Percentiles rank a stretch among this genome's conserved stretches.
Evolutionary conservation across 179 eudicot species (phyloP).

Genomic region (Beta macrorhiza): DNA sequence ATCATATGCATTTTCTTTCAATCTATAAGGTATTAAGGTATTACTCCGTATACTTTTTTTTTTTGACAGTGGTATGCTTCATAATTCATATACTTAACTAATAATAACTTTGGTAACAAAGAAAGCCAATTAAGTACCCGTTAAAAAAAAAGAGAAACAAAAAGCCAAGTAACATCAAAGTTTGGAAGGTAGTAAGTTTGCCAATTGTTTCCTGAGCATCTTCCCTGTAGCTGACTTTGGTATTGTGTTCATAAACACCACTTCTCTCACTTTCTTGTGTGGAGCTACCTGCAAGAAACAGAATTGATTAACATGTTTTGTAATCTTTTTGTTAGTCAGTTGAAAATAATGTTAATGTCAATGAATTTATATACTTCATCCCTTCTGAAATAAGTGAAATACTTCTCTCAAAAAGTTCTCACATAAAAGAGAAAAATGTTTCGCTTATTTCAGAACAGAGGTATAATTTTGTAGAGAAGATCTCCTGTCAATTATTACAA

Average conservation of each 20-base stretch:
- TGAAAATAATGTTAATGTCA: no score
- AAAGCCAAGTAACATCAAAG: slow-evolving; percentile 19
- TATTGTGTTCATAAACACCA: slow-evolving; percentile 54
- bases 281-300: slow-evolving; percentile 59
- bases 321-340: neutral
- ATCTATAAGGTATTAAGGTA: neutral
- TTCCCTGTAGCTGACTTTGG: slow-evolving; percentile 84
- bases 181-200: slow-evolving; percentile 36
- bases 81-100: no score
- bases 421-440: no score
- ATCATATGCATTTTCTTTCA: neutral
- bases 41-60: no score
- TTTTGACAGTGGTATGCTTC: no score
- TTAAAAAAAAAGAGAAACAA: neutral
- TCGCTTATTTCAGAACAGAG: no score
- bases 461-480: no score
- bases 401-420: no score
- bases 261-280: slow-evolving; percentile 71
- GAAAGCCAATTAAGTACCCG: neutral
- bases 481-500: no score
- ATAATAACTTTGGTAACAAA: no score
- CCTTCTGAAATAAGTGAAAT: no score
- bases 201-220: slow-evolving; percentile 60
- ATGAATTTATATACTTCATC: no score
- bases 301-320: neutral